Base-by-base conservation (phyloP, 768 basidiomycete species). In the Xerocomus potaroensis region DNA sequence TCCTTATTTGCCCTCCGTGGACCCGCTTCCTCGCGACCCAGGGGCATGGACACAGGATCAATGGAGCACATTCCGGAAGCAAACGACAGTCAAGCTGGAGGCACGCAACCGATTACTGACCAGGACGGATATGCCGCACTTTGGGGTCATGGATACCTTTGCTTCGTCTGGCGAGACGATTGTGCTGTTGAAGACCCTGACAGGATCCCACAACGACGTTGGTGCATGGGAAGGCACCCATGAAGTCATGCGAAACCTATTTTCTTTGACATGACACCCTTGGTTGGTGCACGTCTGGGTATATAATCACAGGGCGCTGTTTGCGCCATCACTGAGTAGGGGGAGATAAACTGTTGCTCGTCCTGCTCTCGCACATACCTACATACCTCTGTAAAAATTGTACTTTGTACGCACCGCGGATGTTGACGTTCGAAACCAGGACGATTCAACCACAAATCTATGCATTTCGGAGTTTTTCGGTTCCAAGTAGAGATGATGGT, bases 201-300 rank as follows among this genome's bases (percentile, higher is more conserved):
- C 70, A 50, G 86, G 87, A 7, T 70, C 69, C 0, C 87, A 89
- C 57, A 74, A 79, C 47, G 69, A 71, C 48, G 63, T 87, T 37
- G 79, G 79, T 11, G 63, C 74, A 3, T 66, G 79, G 26, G 84
- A 88, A 50, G 86, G 85, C 8, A 77, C 87, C 18, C 83, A 88
- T 52, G 84, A 87, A 61, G 67, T 77, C 11, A 74, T 81, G 18
- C 61, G 64, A 29, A 59, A 49, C 9, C 14, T 63, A 9, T 64
- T 64, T 44, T 65, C 51, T 34, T 43, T 64, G 45, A 39, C 36
- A 8, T 57, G 46, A 57, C n/a, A n/a, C n/a, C n/a, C n/a, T n/a
- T n/a, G n/a, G n/a, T n/a, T n/a, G n/a, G n/a, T n/a, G n/a, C n/a
- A n/a, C n/a, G n/a, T n/a, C n/a, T n/a, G n/a, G n/a, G n/a, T n/a